Percentiles rank a stretch among this genome's conserved stretches.
These are phyloP conservation scores for Yarrowia alimentaria DNA, from an alignment of 805 yeast genomes.

Conservation along the genomic window DNA sequence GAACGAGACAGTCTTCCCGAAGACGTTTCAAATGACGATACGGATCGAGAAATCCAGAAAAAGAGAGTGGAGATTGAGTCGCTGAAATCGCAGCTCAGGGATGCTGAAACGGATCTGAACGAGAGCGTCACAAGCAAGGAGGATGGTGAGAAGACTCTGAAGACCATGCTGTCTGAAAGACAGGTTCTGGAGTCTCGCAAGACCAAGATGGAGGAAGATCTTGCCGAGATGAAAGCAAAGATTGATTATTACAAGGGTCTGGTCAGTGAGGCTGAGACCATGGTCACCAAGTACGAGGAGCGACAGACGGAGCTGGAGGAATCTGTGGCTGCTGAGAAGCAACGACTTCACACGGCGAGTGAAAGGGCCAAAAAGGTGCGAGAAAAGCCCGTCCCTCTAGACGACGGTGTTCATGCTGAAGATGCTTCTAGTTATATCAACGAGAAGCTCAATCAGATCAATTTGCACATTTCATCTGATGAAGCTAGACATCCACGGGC, in stretches of 20 bases:
- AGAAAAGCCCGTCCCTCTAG: background rate
- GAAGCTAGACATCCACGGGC: background rate
- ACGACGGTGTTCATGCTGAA: background rate
- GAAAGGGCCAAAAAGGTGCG: background rate
- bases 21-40: conserved; percentile 7
- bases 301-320: background rate
- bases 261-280: background rate
- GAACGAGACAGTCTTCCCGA: conserved; percentile 2
- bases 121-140: too few relatives aligned
- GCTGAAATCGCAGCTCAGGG: background rate
- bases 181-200: too few relatives aligned
- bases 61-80: background rate
- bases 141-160: too few relatives aligned
- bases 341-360: background rate
- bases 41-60: background rate
- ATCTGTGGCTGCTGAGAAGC: too few relatives aligned
- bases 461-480: background rate
- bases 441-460: background rate
- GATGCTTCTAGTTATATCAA: background rate
- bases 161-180: too few relatives aligned
- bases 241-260: conserved; percentile 36
- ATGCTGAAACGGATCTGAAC: too few relatives aligned
- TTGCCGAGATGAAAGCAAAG: too few relatives aligned
- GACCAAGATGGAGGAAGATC: too few relatives aligned
- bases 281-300: too few relatives aligned